A percentile compares a stretch with the other conserved stretches of the same genome.
Conservation (phyloP, 225 moss, liverwort and hornwort genomes). For the Asterella californica region DNA sequence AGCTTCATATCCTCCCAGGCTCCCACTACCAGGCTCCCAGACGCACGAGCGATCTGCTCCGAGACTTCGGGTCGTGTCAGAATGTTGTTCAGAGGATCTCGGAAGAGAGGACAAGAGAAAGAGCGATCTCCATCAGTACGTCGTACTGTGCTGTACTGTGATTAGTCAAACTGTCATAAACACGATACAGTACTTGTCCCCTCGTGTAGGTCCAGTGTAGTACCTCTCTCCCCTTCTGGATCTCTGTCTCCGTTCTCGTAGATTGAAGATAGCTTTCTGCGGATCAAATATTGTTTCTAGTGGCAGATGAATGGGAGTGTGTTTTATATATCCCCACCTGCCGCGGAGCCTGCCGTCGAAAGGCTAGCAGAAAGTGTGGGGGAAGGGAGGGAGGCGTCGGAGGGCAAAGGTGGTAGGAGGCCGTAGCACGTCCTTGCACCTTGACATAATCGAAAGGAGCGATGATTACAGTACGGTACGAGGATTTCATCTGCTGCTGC, state of each 20-base stretch:
- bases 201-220: too few species aligned
- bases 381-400: not conserved
- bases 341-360: not conserved
- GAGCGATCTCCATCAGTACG: not conserved
- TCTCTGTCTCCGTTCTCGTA: too few species aligned
- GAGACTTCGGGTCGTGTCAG: not conserved
- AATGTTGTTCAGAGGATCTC: not conserved
- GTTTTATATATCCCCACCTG: not conserved
- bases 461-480: not conserved
- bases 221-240: too few species aligned
- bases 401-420: too few species aligned
- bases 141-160: not conserved
- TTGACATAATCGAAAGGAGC: not conserved
- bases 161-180: not conserved
- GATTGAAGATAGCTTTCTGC: not conserved
- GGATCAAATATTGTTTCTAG: not conserved
- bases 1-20: not conserved
- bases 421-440: not conserved
- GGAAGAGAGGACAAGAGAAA: not conserved
- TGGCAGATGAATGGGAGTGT: not conserved
- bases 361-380: not conserved
- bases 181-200: too few species aligned
- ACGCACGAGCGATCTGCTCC: not conserved
- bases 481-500: not conserved
- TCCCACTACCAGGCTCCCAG: not conserved